phyloP scores from a whole-genome alignment of 805 yeast species.

The Starmera amethionina region DNA sequence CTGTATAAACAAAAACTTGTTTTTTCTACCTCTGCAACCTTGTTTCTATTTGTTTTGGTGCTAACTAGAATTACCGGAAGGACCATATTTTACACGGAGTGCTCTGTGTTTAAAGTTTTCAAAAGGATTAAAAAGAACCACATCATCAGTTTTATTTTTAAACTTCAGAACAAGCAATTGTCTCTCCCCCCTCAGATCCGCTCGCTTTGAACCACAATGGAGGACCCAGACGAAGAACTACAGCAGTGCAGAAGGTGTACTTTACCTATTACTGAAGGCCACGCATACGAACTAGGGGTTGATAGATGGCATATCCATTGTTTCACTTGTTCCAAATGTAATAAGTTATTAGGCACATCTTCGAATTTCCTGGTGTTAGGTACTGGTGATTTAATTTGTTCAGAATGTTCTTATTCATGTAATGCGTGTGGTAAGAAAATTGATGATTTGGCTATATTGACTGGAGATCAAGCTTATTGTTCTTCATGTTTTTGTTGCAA shows the following conservation, averaged over 20 bases:
- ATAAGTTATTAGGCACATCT: slow-evolving; percentile 68
- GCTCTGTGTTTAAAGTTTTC: background rate
- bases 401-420: slow-evolving; percentile 88
- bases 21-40: no score
- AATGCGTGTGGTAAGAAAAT: slow-evolving; percentile 77
- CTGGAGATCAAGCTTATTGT: slow-evolving; percentile 94
- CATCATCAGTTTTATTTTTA: no score
- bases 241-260: slow-evolving; percentile 34
- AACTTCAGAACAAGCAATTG: no score
- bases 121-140: no score
- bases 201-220: slow-evolving; percentile 4
- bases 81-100: no score
- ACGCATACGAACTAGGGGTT: slow-evolving; percentile 90
- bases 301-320: slow-evolving; percentile 95
- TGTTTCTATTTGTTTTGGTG: no score
- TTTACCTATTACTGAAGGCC: slow-evolving; percentile 69
- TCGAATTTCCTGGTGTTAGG: slow-evolving; percentile 88
- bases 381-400: slow-evolving; percentile 84
- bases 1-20: no score
- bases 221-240: slow-evolving; percentile 10
- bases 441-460: slow-evolving; percentile 85
- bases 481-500: slow-evolving; percentile 84
- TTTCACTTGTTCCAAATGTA: slow-evolving; percentile 83
- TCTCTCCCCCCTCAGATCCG: background rate
- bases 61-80: no score